Evolutionary conservation across 2,329 filamentous ascomycete species (phyloP).

Genomic region (Beauveria sp.): DNA sequence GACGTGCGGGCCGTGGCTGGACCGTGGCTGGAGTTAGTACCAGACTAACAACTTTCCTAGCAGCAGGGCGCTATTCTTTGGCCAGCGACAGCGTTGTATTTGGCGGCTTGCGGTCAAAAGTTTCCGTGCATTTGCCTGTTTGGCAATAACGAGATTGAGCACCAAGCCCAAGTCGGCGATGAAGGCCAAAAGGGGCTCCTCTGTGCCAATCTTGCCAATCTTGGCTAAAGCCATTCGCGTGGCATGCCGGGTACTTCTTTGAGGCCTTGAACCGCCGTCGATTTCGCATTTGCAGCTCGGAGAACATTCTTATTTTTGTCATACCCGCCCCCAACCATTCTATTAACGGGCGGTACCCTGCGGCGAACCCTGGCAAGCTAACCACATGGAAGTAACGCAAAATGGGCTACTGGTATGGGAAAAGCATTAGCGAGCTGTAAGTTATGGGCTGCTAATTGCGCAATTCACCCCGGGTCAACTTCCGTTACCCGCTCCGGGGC

Average conservation of each 20-base stretch:
- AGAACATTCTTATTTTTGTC: background rate
- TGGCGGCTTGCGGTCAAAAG: background rate
- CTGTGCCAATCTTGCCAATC: background rate
- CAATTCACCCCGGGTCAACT: background rate
- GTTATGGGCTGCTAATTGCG: background rate
- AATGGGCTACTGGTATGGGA: no score
- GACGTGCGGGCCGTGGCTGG: background rate
- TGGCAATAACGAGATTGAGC: background rate
- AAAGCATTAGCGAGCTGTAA: no score
- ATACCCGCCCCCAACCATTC: conserved; percentile 1
- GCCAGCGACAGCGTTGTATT: background rate
- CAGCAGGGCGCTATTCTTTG: background rate
- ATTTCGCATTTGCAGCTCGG: background rate
- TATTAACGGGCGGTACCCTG: background rate
- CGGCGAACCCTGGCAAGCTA: background rate
- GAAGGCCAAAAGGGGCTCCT: background rate
- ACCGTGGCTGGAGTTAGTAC: background rate
- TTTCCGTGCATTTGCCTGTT: background rate
- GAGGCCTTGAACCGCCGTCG: background rate
- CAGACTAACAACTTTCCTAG: background rate
- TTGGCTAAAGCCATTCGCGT: background rate
- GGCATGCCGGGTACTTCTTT: background rate
- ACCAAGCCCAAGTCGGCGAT: background rate
- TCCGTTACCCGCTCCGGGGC: background rate
- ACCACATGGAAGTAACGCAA: background rate